Base-by-base conservation (phyloP, 257 asterid species). In the Mitragyna speciosa region DNA sequence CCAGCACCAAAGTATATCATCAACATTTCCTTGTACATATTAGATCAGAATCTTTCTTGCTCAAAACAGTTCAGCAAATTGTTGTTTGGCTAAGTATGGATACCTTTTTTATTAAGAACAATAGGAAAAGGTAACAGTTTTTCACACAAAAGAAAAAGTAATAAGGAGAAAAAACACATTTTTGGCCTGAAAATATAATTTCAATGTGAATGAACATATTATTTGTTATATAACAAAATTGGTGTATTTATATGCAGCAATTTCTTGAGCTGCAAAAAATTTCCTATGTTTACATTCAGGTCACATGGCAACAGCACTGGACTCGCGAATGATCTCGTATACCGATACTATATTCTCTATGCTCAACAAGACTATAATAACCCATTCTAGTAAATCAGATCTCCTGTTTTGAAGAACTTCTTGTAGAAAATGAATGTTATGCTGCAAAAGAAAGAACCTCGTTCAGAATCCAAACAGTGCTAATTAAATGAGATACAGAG, bases 401-500 rank as follows among this genome's bases (percentile, higher is more conserved):
- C 92, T 94, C 30, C 98, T 81, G 78, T 95, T 95, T 82, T 93
- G 99, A 65, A 95, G 98, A 78, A 92, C 98, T 89, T 94, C 98
- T 87, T 93, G 99, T 69, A 95, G 98, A 87, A 95, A 95, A 87
- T 95, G 98, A 75, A 95, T 94, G 89, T 95, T 95, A 79, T 95
- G 99, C 99, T 95, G 98, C 94, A 86, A 19, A 24, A 56, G n/a
- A 79, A 76, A 73, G 68, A 65, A 54, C 51, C 48, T 36, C 78
- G 4, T 36, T 85, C 76, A 82, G 33, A 82, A 19, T 58, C 36
- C 19, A 5, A 9, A 19, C n/a, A 17, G 22, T 30, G 45, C 22
- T 26, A 59, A 45, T 56, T 22, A 77, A 51, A 24, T 24, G 12
- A 59, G 2, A 20, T 7, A 58, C 30, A 0, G 6, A 11, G 24